phyloP scores from a whole-genome alignment of 2,329 filamentous ascomycete genomes.

The Fusarium lateritium region DNA sequence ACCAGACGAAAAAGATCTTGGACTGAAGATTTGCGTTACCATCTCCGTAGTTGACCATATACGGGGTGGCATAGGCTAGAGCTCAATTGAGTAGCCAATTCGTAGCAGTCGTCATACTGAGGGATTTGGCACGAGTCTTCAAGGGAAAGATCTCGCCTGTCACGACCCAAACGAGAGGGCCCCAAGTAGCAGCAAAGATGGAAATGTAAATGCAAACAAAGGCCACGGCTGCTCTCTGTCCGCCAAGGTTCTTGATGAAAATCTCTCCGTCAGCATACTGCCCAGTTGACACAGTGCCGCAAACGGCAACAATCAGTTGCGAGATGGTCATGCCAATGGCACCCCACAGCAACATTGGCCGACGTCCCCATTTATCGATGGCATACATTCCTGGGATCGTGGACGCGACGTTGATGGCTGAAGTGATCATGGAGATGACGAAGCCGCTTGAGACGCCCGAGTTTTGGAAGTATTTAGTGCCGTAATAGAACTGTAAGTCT shows the following conservation, averaged over 20 bases:
- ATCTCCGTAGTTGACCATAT: constrained; percentile 80
- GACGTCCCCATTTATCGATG: constrained; percentile 60
- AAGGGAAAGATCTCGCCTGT: constrained; percentile 74
- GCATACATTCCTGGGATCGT: constrained; percentile 57
- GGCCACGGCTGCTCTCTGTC: constrained; percentile 70
- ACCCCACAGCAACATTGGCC: constrained; percentile 75
- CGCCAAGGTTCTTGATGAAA: constrained; percentile 64
- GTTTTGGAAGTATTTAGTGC: constrained; percentile 59
- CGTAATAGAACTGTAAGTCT: constrained; percentile 54
- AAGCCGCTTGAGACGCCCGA: constrained; percentile 57
- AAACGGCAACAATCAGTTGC: constrained; percentile 72
- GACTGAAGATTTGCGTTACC: constrained; percentile 81
- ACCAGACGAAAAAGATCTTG: constrained; percentile 87
- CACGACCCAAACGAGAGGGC: constrained; percentile 62
- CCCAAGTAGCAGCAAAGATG: constrained; percentile 82
- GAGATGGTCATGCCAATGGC: constrained; percentile 72
- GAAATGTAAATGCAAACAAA: constrained; percentile 81
- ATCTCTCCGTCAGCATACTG: constrained; percentile 64
- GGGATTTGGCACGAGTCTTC: constrained; percentile 73
- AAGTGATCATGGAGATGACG: constrained; percentile 57
- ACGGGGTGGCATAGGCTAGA: constrained; percentile 78
- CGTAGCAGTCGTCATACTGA: constrained; percentile 78
- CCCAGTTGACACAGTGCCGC: constrained; percentile 69
- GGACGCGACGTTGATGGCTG: constrained; percentile 56
- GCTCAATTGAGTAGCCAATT: constrained; percentile 86